Evolutionary conservation across 2,329 filamentous ascomycete species (phyloP).

Genomic region (Blastomyces parvus): DNA sequence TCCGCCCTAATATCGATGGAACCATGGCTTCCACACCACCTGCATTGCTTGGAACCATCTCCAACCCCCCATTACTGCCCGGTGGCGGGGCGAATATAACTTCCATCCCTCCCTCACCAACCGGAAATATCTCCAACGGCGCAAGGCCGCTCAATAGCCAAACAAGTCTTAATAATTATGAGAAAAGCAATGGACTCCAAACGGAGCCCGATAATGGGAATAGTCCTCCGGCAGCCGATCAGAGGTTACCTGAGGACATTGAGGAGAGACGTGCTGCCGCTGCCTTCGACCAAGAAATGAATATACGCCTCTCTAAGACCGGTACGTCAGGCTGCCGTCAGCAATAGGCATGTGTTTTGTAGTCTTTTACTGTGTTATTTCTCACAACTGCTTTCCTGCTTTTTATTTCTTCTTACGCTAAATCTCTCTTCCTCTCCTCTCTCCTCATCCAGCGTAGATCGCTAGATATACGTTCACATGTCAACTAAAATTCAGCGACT

Average conservation of each 20-base stretch:
- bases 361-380: not conserved
- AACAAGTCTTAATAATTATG: not conserved
- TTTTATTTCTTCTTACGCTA: not conserved
- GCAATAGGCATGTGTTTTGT: constrained; percentile 4
- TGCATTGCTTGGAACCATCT: too few relatives aligned
- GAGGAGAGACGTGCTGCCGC: not conserved
- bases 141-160: not conserved
- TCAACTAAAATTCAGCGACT: not conserved
- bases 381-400: not conserved
- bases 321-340: constrained; percentile 6
- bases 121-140: not conserved
- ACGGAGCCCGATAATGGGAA: not conserved
- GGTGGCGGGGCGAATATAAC: not conserved
- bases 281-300: not conserved
- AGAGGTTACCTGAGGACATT: not conserved
- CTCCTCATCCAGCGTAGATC: not conserved
- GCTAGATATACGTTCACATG: not conserved
- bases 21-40: not conserved
- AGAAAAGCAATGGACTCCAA: not conserved
- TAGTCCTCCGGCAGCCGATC: not conserved
- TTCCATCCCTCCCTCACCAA: not conserved
- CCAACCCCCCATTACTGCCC: not conserved
- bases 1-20: not conserved
- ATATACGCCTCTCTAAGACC: not conserved
- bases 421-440: not conserved